phyloP scores from a whole-genome alignment of 2,329 filamentous ascomycete genomes.

The Curvularia sp. region DNA sequence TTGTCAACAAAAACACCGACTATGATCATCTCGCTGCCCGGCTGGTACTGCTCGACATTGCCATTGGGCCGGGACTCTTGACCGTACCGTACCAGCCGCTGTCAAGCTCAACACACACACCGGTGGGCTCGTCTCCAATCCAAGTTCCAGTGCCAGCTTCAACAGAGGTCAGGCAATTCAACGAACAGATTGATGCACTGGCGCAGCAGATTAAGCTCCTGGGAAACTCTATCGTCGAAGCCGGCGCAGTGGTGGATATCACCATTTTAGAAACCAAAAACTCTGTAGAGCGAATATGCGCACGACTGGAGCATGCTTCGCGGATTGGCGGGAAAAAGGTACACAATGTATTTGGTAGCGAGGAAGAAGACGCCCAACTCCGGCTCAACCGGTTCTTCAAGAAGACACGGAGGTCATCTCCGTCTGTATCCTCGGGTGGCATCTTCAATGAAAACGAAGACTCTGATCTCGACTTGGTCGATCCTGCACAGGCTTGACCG shows the following conservation, averaged over 20 bases:
- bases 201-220: constrained; percentile 57
- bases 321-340: constrained; percentile 63
- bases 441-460: constrained; percentile 26
- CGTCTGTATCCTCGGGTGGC: constrained; percentile 4
- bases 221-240: constrained; percentile 71
- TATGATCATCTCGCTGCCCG: constrained; percentile 72
- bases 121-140: constrained; percentile 27
- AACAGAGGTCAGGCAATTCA: constrained; percentile 63
- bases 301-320: constrained; percentile 74
- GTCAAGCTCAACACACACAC: constrained; percentile 35
- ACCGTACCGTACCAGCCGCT: constrained; percentile 40
- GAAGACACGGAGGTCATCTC: constrained; percentile 9
- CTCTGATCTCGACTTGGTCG: neutral
- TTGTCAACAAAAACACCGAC: constrained; percentile 64
- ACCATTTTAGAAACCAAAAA: constrained; percentile 79
- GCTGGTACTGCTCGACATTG: constrained; percentile 74
- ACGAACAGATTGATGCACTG: constrained; percentile 73
- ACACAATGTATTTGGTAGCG: constrained; percentile 49
- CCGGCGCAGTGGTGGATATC: constrained; percentile 62
- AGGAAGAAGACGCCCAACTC: constrained; percentile 60
- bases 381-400: constrained; percentile 28
- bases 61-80: constrained; percentile 69
- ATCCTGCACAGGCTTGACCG: neutral
- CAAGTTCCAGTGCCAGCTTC: constrained; percentile 21
- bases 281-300: constrained; percentile 74